These are phyloP conservation scores for Venturia carpophila DNA, from an alignment of 2,329 filamentous ascomycete genomes.

Conservation along the genomic window DNA sequence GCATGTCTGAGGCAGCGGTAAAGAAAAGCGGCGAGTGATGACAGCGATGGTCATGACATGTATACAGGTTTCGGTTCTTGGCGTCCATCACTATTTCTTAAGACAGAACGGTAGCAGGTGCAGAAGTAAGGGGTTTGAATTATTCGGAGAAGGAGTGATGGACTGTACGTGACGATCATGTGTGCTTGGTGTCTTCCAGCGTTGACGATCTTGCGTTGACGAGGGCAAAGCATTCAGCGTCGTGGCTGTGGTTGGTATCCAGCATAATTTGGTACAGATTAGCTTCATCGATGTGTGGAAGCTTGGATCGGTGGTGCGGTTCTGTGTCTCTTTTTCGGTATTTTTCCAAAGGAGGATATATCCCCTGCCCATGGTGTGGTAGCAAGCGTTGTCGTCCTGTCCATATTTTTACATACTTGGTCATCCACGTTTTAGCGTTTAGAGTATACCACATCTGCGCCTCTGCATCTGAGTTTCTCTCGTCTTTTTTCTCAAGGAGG, in stretches of 20 bases:
- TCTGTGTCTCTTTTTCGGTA: not conserved
- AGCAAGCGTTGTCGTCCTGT: not conserved
- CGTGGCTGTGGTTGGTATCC: no score
- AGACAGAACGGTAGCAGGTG: constrained; percentile 3
- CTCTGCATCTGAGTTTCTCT: not conserved
- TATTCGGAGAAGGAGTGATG: no score
- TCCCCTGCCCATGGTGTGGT: constrained; percentile 8
- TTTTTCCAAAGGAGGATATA: not conserved
- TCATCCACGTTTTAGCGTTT: not conserved
- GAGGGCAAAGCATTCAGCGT: not conserved
- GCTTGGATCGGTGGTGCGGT: no score
- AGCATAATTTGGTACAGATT: no score
- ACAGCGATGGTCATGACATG: not conserved
- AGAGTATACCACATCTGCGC: not conserved
- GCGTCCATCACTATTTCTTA: not conserved
- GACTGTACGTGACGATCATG: not conserved
- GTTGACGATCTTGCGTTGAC: not conserved
- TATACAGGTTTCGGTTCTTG: not conserved
- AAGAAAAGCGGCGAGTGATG: not conserved
- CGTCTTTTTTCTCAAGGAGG: no score
- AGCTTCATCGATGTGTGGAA: no score
- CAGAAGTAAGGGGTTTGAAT: constrained; percentile 1
- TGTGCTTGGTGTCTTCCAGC: not conserved
- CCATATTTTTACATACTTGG: not conserved
- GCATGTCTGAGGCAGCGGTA: not conserved